Percentiles rank a stretch among this genome's conserved stretches.
These are phyloP conservation scores for Diaporthe sp. DNA, from an alignment of 2,329 filamentous ascomycete species.

Conservation along the genomic window DNA sequence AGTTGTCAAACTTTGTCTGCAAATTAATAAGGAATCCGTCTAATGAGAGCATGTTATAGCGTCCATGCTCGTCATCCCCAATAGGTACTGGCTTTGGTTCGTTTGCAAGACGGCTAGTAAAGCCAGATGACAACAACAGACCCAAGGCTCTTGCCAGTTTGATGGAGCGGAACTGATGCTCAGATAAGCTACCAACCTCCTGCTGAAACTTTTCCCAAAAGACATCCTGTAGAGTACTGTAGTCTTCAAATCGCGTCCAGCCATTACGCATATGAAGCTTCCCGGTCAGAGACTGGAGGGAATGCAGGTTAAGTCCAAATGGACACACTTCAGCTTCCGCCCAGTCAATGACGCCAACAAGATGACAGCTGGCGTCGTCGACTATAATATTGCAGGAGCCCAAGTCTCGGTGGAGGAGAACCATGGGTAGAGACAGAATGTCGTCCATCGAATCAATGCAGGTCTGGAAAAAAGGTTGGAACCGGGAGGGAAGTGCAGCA, in stretches of 20 bases:
- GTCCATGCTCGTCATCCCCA: background rate
- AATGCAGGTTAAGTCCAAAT: constrained; percentile 1
- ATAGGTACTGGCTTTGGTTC: background rate
- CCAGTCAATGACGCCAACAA: background rate
- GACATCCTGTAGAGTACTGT: background rate
- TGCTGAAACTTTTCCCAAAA: background rate
- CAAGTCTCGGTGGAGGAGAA: constrained; percentile 6
- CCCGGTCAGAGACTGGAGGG: background rate
- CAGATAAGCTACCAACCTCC: background rate
- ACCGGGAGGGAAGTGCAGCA: background rate
- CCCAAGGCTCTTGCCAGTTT: background rate
- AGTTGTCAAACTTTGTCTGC: background rate
- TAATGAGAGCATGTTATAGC: background rate
- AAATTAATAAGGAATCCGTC: background rate
- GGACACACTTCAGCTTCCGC: constrained; percentile 5
- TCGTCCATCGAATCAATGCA: background rate
- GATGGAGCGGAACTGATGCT: background rate
- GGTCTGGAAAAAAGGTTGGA: background rate
- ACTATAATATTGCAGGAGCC: background rate
- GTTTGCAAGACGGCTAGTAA: background rate
- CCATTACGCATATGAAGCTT: background rate
- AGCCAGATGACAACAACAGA: background rate
- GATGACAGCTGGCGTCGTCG: background rate
- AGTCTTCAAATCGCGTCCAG: background rate
- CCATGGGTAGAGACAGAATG: background rate